Conservation (phyloP, 257 asterid species). For the Jacaranda mimosifolia region DNA sequence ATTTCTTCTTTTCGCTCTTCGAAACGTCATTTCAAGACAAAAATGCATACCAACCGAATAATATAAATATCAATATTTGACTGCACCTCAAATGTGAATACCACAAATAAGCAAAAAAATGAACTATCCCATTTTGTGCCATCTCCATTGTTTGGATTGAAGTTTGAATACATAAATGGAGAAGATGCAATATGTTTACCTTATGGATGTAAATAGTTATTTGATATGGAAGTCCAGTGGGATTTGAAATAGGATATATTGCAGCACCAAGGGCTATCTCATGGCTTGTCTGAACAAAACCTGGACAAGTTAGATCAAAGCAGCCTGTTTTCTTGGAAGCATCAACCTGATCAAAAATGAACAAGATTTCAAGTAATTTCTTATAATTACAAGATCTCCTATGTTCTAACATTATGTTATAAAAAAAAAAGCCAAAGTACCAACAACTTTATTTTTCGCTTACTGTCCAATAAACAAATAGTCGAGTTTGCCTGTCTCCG, state of each 20-base stretch:
- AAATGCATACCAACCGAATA: too few relatives aligned
- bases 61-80: too few relatives aligned
- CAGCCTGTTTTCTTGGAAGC: slow-evolving; percentile 66
- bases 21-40: too few relatives aligned
- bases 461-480: slow-evolving; percentile 82
- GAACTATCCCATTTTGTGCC: too few relatives aligned
- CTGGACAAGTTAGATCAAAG: slow-evolving; percentile 76
- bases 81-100: neutral
- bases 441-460: slow-evolving; percentile 19
- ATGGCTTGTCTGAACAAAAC: slow-evolving; percentile 68
- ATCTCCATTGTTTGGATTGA: neutral
- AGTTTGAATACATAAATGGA: neutral
- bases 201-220: slow-evolving; percentile 59
- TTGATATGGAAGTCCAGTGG: slow-evolving; percentile 56
- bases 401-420: too few relatives aligned
- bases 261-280: slow-evolving; percentile 78
- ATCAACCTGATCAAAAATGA: slow-evolving; percentile 47
- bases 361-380: too few relatives aligned
- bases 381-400: too few relatives aligned
- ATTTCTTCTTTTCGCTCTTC: too few relatives aligned
- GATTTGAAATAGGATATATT: slow-evolving; percentile 64
- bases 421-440: too few relatives aligned
- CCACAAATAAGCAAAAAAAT: neutral
- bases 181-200: slow-evolving; percentile 37
- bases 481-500: slow-evolving; percentile 72